Base-by-base conservation (phyloP, 257 asterid species). In the Henckelia pumila region DNA sequence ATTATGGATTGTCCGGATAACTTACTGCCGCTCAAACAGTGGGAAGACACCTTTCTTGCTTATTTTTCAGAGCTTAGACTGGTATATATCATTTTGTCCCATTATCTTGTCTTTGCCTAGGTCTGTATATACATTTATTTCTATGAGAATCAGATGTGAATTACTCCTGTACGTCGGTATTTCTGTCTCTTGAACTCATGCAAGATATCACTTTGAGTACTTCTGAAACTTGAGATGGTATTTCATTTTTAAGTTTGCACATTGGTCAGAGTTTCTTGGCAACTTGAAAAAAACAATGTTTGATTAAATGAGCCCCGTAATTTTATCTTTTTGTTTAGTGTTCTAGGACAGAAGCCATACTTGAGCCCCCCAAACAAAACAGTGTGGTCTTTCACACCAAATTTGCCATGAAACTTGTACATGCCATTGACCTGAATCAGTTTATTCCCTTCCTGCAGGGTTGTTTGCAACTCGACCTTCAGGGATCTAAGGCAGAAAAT, bases 1-100 rank as follows among this genome's bases (percentile, higher is more conserved):
- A 86, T 94, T 62, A 75, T 75, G 49, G 80, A 79, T 82, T 91
- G 99, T 78, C 86, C 86, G 0, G 84, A 82, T 72, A 83, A 87
- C 52, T 79, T 94, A 61, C 66, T 88, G 84, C 96, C 99, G 4
- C 89, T 81, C 76, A 83, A 87, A 82, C 82, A 84, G 75, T 94
- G 99, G 99, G 99, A 94, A 78, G 88, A 94, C 59, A 82, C 89
- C 59, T 94, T 94, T 74, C 91, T 94, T 81, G 82, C 83, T 64
- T 88, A 94, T 71, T 94, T 94, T 77, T 77, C 95, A 9, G 82
- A 85, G 84, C 81, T 94, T 61, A 85, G 99, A 81, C 84, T 47
- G 95, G 98, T 88, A 81, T 64, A 33, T 13, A 67, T 37, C 61
- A 73, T 56, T n/a, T 58, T 30, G 61, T 56, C 16, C 32, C 68